These are phyloP conservation scores for Claviceps sp. DNA, from an alignment of 2,329 filamentous ascomycete genomes.

Conservation along the genomic window DNA sequence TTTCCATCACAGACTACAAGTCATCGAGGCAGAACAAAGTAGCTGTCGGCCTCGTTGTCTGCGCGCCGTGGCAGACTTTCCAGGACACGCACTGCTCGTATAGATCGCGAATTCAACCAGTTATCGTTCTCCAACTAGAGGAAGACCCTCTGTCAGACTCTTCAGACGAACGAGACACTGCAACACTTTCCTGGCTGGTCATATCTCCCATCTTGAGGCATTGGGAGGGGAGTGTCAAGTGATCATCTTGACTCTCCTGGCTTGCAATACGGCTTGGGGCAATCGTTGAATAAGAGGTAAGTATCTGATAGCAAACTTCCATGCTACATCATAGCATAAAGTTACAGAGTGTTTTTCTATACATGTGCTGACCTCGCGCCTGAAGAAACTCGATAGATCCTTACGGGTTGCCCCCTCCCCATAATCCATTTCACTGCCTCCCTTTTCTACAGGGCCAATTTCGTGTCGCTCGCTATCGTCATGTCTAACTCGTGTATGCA, in stretches of 20 bases:
- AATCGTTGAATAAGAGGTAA: neutral
- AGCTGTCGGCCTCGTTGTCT: neutral
- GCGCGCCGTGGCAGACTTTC: neutral
- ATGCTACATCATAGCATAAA: too few relatives aligned
- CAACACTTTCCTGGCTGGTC: too few relatives aligned
- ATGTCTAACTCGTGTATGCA: slow-evolving; percentile 46
- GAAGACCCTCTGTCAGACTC: too few relatives aligned
- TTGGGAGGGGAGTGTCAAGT: too few relatives aligned
- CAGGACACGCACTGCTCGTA: neutral
- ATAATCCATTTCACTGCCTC: neutral
- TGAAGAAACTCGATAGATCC: neutral
- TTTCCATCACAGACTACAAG: too few relatives aligned
- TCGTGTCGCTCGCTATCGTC: slow-evolving; percentile 10
- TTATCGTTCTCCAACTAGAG: too few relatives aligned
- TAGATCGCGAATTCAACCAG: too few relatives aligned
- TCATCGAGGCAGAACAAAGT: too few relatives aligned
- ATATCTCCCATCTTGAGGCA: too few relatives aligned
- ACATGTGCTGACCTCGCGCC: neutral
- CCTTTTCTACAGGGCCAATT: neutral
- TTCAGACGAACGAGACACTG: too few relatives aligned
- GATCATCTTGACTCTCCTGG: too few relatives aligned
- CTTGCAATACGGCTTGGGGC: too few relatives aligned
- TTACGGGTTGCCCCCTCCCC: neutral
- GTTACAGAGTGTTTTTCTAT: neutral
- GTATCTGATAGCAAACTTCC: neutral